These are phyloP conservation scores for Cytospora paraplurivora DNA, from an alignment of 2,329 filamentous ascomycete species.

Conservation along the genomic window DNA sequence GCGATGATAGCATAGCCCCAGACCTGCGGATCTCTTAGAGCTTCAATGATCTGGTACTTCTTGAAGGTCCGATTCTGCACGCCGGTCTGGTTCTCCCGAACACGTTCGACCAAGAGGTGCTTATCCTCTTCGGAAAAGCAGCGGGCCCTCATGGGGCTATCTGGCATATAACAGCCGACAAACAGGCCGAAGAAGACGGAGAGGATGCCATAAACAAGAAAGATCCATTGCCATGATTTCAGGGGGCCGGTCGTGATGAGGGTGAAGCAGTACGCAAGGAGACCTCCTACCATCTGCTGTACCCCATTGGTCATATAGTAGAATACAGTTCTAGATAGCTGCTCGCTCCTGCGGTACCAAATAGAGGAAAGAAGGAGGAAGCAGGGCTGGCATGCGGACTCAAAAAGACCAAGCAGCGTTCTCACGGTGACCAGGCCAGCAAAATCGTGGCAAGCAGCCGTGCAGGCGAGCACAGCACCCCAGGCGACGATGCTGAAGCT, in stretches of 20 bases:
- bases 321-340: conserved; percentile 66
- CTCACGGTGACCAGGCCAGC: conserved; percentile 60
- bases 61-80: conserved; percentile 58
- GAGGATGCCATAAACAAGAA: conserved; percentile 65
- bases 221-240: conserved; percentile 69
- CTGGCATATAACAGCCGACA: conserved; percentile 65
- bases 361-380: conserved; percentile 69
- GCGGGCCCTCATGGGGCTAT: conserved; percentile 71
- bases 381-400: conserved; percentile 68
- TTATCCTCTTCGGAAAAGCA: conserved; percentile 70
- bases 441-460: conserved; percentile 64
- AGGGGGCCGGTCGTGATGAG: conserved; percentile 56
- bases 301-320: conserved; percentile 80
- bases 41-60: conserved; percentile 49
- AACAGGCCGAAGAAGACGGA: conserved; percentile 67
- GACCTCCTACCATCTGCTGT: conserved; percentile 72
- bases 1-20: conserved; percentile 67
- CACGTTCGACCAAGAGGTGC: conserved; percentile 61
- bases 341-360: conserved; percentile 73
- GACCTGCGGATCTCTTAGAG: conserved; percentile 65
- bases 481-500: conserved; percentile 65
- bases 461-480: conserved; percentile 61
- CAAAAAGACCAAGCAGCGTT: conserved; percentile 70
- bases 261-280: conserved; percentile 66
- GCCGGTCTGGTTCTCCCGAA: conserved; percentile 62